These are phyloP conservation scores for Nemania sp. DNA, from an alignment of 2,329 filamentous ascomycete genomes.

Conservation along the genomic window DNA sequence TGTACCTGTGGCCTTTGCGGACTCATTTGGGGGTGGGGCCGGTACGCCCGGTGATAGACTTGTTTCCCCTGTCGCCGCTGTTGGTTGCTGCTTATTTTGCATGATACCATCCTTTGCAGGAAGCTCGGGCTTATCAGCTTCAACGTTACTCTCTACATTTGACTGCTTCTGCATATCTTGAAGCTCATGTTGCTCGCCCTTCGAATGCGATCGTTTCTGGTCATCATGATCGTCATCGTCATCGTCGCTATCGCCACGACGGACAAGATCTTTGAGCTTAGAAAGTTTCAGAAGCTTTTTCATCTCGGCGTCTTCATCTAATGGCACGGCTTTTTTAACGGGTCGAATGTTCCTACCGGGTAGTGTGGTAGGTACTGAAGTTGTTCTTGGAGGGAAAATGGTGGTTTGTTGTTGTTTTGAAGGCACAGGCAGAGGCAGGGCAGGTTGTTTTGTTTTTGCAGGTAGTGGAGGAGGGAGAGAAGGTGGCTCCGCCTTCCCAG, in stretches of 20 bases:
- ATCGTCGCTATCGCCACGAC: conserved; percentile 25
- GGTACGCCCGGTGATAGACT: conserved; percentile 11
- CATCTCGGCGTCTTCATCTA: conserved; percentile 37
- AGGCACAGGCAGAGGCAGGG: conserved; percentile 43
- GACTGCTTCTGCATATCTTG: not conserved
- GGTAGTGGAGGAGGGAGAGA: conserved; percentile 44
- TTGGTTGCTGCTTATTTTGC: conserved; percentile 13
- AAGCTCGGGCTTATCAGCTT: conserved; percentile 27
- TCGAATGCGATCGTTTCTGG: conserved; percentile 8
- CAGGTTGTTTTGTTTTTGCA: conserved; percentile 36
- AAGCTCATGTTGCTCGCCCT: conserved; percentile 10
- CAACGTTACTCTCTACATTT: conserved; percentile 6
- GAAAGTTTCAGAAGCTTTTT: conserved; percentile 33
- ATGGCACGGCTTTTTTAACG: conserved; percentile 34
- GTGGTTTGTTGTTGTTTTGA: conserved; percentile 16
- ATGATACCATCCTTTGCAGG: conserved; percentile 29
- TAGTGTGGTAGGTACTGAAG: conserved; percentile 43
- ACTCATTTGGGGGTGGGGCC: conserved; percentile 40
- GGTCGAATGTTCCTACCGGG: conserved; percentile 48
- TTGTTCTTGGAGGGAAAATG: conserved; percentile 43
- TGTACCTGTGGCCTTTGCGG: conserved; percentile 36
- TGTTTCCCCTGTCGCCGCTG: conserved; percentile 11
- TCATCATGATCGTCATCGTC: conserved; percentile 11
- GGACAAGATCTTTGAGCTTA: conserved; percentile 44
- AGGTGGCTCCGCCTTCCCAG: conserved; percentile 36